Conservation (phyloP, 306 rosid genomes). For the Cucurbita maxima region DNA sequence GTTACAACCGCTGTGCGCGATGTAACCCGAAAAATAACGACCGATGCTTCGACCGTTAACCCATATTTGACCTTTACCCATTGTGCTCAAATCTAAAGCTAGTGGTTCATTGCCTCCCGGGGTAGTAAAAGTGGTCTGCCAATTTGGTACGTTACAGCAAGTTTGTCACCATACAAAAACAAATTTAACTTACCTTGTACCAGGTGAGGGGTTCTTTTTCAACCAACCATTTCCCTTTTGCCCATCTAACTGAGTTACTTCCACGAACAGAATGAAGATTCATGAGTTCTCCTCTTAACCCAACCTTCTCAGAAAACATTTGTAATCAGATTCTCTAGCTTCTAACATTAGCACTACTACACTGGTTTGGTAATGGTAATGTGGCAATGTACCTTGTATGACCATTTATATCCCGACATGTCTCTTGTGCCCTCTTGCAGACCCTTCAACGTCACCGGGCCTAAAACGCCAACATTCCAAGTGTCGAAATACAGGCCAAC, state of each 20-base stretch:
- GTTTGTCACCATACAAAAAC: background rate
- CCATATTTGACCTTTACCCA: conserved; percentile 96
- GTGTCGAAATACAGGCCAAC: conserved; percentile 64
- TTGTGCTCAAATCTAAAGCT: conserved; percentile 81
- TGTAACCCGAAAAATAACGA: conserved; percentile 72
- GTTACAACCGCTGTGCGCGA: conserved; percentile 44
- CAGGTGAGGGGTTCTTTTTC: conserved; percentile 68
- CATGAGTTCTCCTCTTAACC: conserved; percentile 62
- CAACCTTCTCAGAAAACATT: conserved; percentile 35
- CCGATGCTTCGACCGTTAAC: conserved; percentile 76
- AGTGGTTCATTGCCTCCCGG: conserved; percentile 63
- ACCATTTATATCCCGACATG: conserved; percentile 70
- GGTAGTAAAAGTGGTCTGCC: conserved; percentile 48
- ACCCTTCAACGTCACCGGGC: conserved; percentile 69
- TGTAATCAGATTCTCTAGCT: background rate
- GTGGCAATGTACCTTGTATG: conserved; percentile 54
- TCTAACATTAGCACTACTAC: background rate
- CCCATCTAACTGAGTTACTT: conserved; percentile 71
- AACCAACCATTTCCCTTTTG: conserved; percentile 36
- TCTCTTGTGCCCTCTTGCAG: conserved; percentile 76
- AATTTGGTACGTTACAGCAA: background rate
- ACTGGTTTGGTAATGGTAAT: background rate
- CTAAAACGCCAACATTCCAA: conserved; percentile 86
- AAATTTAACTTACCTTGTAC: conserved; percentile 59
- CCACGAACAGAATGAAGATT: conserved; percentile 59